A percentile compares a stretch with the other conserved stretches of the same genome.
These are phyloP conservation scores for Pseudopithomyces maydicus DNA, from an alignment of 2,329 filamentous ascomycete genomes.

Conservation along the genomic window DNA sequence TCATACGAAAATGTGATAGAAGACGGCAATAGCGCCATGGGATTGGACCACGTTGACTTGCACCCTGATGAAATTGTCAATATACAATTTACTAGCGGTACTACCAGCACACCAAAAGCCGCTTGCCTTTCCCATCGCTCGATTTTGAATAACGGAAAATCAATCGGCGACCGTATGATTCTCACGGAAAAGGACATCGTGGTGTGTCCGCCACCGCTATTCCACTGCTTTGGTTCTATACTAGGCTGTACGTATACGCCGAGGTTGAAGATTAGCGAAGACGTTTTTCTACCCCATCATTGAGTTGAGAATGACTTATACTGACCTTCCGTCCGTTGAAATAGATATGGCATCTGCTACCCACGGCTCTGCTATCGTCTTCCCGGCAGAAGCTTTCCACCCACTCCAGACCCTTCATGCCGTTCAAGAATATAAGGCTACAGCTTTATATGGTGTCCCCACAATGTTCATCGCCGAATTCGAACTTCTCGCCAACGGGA, in stretches of 20 bases:
- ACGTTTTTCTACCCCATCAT: neutral
- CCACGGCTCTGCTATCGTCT: conserved; percentile 78
- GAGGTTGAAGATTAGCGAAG: too few species aligned
- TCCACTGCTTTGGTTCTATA: conserved; percentile 84
- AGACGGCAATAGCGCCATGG: conserved; percentile 46
- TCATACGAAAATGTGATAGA: conserved; percentile 53
- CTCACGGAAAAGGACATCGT: conserved; percentile 73
- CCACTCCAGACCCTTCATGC: conserved; percentile 71
- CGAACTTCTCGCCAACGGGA: conserved; percentile 68
- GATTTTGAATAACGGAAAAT: conserved; percentile 90
- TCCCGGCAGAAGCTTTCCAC: conserved; percentile 87
- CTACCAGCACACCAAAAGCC: conserved; percentile 87
- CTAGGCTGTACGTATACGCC: conserved; percentile 59
- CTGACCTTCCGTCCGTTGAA: too few species aligned
- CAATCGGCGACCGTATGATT: conserved; percentile 85
- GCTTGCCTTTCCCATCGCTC: conserved; percentile 83
- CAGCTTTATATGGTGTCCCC: conserved; percentile 82
- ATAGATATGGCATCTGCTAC: conserved; percentile 86
- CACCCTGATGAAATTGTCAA: conserved; percentile 77
- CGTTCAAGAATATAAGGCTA: conserved; percentile 67
- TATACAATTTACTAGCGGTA: conserved; percentile 97
- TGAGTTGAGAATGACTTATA: conserved; percentile 41
- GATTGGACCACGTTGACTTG: conserved; percentile 57
- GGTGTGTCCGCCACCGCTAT: conserved; percentile 64
- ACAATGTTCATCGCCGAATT: conserved; percentile 95